Evolutionary conservation across 306 rosid species (phyloP).

Genomic region (Pterocarpus macrocarpus): DNA sequence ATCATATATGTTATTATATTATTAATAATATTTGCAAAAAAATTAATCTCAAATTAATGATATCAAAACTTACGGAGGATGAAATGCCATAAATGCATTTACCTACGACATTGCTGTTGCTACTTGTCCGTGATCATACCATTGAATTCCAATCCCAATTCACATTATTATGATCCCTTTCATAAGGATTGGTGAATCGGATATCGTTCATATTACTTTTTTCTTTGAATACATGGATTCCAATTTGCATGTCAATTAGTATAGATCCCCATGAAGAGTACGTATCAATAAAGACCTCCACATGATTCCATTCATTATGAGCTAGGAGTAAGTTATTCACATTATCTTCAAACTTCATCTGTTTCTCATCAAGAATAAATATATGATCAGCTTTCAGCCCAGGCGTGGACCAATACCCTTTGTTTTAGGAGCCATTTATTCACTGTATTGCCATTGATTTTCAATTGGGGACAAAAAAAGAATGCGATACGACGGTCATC

Average conservation of each 20-base stretch:
- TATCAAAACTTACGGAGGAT: no score
- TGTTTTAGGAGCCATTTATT: not conserved
- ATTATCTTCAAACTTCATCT: not conserved
- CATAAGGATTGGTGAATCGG: not conserved
- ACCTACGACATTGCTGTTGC: not conserved
- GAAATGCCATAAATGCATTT: not conserved
- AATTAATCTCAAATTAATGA: no score
- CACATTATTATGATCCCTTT: not conserved
- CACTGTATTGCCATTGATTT: slow-evolving; percentile 13
- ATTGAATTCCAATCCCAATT: not conserved
- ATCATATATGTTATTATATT: no score
- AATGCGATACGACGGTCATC: not conserved
- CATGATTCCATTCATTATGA: slow-evolving; percentile 39
- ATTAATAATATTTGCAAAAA: no score
- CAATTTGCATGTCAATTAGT: not conserved
- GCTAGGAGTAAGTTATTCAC: not conserved
- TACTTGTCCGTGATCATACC: not conserved
- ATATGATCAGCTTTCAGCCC: not conserved
- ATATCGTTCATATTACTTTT: not conserved
- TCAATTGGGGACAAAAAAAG: not conserved
- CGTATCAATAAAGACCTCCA: not conserved
- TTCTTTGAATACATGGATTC: slow-evolving; percentile 19
- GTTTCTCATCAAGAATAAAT: not conserved
- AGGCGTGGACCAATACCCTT: not conserved
- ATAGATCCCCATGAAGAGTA: not conserved